Evolutionary conservation across 2,329 filamentous ascomycete species (phyloP), one percentile per base, ranked within the genome.

Genomic region (Raffaelea deltoideospora): DNA sequence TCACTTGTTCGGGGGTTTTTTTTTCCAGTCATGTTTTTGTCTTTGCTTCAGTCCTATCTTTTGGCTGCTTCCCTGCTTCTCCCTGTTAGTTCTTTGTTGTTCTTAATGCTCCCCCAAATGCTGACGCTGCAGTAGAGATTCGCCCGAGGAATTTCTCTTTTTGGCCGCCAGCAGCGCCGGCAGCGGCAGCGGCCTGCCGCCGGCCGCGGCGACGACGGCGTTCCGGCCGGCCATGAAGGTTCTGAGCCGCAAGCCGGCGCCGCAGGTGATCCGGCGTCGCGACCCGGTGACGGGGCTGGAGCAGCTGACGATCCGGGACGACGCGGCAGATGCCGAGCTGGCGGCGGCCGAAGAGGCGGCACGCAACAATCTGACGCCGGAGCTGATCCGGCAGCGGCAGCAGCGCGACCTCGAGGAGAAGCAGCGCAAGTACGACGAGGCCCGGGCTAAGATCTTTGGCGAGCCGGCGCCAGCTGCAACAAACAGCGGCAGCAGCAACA

Each of bases 371-470:
- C 70, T 74, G 31, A 80, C 74, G 0, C 71, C 79, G 4, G 82
- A 88, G 48, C 80, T 94, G 60, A 71, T 86, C 24, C 76, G 81
- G 43, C 72, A 76, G 19, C 80, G 80, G 50, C 82, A 87, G 37
- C 75, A 85, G 53, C 69, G 72, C 34, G 84, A 93, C 48, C 72
- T 76, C 10, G 86, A 92, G 51, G 86, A 93, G 60, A 94, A 90
- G 61, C 82, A 93, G 61, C 76, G 76, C 39, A 80, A 81, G 42
- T 95, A 95, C 53, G 82, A 92, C 42, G 86, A 94, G 60, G 83
- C 78, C 6, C 71, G 88, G 22, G 84, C 88, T 48, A 80, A 86
- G 53, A 78, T 95, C 38, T 88, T 95, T 55, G 86, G 86, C 17
- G 74, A 43, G 43, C 35, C 43, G 8, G 20, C 37, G n/a, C 39